Conservation (phyloP, 768 basidiomycete species). For the Tylopilus plumbeoviolaceoides region DNA sequence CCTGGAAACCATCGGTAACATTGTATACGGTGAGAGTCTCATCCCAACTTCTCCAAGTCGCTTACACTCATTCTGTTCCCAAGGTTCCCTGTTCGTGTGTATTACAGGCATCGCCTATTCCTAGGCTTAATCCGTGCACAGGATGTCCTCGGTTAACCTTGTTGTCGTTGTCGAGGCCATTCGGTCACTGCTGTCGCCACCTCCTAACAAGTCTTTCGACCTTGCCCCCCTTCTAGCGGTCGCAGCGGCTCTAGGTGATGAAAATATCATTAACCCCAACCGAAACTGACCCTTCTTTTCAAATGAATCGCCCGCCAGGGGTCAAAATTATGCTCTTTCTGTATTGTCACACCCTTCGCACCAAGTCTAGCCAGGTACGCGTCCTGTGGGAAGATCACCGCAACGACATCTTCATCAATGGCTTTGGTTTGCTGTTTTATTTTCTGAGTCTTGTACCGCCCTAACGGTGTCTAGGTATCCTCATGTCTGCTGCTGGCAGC, state of each 20-base stretch:
- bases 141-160: slow-evolving; percentile 90
- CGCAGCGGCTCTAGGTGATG: slow-evolving; percentile 64
- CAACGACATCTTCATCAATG: slow-evolving; percentile 86
- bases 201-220: slow-evolving; percentile 59
- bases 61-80: slow-evolving; percentile 2
- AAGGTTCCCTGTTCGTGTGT: slow-evolving; percentile 46
- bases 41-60: neutral
- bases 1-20: slow-evolving; percentile 86
- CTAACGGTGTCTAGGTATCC: slow-evolving; percentile 49
- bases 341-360: slow-evolving; percentile 78
- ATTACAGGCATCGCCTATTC: neutral
- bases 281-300: neutral
- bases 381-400: slow-evolving; percentile 98
- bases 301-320: slow-evolving; percentile 37
- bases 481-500: slow-evolving; percentile 81
- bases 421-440: slow-evolving; percentile 48
- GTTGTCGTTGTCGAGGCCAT: slow-evolving; percentile 87
- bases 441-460: neutral
- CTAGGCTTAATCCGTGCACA: slow-evolving; percentile 26
- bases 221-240: slow-evolving; percentile 83
- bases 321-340: slow-evolving; percentile 85
- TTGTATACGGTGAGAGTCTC: slow-evolving; percentile 62
- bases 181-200: slow-evolving; percentile 61
- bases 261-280: neutral
- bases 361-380: slow-evolving; percentile 84